Evolutionary conservation across 306 rosid species (phyloP).

Genomic region (Inga laurina): DNA sequence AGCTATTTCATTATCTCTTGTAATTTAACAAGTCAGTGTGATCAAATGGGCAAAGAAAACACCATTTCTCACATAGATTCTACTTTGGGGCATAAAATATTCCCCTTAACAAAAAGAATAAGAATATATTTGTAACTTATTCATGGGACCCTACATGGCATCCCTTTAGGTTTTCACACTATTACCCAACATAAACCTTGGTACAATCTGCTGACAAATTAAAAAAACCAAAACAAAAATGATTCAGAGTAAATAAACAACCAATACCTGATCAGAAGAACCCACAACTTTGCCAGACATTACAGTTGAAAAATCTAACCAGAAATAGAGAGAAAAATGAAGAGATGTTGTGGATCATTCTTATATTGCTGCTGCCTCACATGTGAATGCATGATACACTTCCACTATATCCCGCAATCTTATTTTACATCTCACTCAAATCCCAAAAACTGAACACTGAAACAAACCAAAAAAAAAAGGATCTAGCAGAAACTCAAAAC

Average conservation of each 20-base stretch:
- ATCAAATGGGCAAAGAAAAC: not conserved
- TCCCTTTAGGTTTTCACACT: constrained; percentile 79
- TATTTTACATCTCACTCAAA: constrained; percentile 99
- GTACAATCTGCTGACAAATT: constrained; percentile 61
- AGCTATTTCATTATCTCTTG: not conserved
- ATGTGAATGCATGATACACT: constrained; percentile 91
- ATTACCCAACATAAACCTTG: constrained; percentile 60
- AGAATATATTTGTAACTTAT: constrained; percentile 62
- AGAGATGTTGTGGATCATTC: constrained; percentile 42
- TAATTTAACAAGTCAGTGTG: not conserved
- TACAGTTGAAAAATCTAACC: constrained; percentile 54
- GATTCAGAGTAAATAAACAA: constrained; percentile 48
- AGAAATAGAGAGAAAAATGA: not conserved
- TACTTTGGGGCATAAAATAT: constrained; percentile 32
- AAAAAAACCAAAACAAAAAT: constrained; percentile 53
- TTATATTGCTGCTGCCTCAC: constrained; percentile 71
- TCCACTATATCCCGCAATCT: constrained; percentile 96
- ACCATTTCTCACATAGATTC: not conserved
- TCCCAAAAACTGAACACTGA: constrained; percentile 41
- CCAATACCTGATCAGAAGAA: constrained; percentile 67
- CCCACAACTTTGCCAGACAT: constrained; percentile 63
- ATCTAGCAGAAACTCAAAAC: constrained; percentile 67
- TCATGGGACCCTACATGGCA: constrained; percentile 70
- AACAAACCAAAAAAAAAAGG: constrained; percentile 22
- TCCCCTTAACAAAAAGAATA: constrained; percentile 45